These are phyloP conservation scores for Alternaria sp. DNA, from an alignment of 2,329 filamentous ascomycete genomes.

Conservation along the genomic window DNA sequence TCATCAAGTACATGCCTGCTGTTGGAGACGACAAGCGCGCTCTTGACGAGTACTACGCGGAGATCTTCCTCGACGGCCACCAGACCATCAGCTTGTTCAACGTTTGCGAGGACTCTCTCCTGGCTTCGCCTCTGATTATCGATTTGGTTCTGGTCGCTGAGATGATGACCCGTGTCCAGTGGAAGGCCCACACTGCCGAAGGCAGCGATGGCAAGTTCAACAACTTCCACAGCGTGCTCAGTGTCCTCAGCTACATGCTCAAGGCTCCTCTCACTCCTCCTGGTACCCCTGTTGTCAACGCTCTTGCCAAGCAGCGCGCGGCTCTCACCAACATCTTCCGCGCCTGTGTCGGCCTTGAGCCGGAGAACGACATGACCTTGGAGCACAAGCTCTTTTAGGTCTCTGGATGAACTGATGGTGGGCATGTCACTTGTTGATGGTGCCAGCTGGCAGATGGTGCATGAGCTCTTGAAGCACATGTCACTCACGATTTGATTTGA, in stretches of 20 bases:
- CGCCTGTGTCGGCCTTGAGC: constrained; percentile 93
- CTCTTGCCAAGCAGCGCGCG: constrained; percentile 92
- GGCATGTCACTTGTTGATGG: background rate
- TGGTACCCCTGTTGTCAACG: constrained; percentile 93
- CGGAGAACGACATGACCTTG: constrained; percentile 97
- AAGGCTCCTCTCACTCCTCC: constrained; percentile 91
- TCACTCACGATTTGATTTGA: constrained; percentile 3
- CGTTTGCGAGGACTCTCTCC: constrained; percentile 96
- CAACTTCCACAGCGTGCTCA: constrained; percentile 96
- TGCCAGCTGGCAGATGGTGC: background rate
- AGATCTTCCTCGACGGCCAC: constrained; percentile 98
- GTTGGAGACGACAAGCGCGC: constrained; percentile 99
- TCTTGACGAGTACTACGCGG: constrained; percentile 97
- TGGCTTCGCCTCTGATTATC: constrained; percentile 96
- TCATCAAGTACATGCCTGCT: constrained; percentile 99
- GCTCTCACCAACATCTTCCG: constrained; percentile 98
- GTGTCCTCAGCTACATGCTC: constrained; percentile 98
- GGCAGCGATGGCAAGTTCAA: constrained; percentile 72
- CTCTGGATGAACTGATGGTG: no score
- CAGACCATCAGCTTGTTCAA: constrained; percentile 99
- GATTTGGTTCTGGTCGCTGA: constrained; percentile 91
- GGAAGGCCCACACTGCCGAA: constrained; percentile 68
- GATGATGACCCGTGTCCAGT: constrained; percentile 98
- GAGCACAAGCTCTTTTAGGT: constrained; percentile 90
- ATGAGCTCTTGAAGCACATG: background rate